Conservation (phyloP, 225 moss, liverwort and hornwort species). For the Thuidium tamariscinum region DNA sequence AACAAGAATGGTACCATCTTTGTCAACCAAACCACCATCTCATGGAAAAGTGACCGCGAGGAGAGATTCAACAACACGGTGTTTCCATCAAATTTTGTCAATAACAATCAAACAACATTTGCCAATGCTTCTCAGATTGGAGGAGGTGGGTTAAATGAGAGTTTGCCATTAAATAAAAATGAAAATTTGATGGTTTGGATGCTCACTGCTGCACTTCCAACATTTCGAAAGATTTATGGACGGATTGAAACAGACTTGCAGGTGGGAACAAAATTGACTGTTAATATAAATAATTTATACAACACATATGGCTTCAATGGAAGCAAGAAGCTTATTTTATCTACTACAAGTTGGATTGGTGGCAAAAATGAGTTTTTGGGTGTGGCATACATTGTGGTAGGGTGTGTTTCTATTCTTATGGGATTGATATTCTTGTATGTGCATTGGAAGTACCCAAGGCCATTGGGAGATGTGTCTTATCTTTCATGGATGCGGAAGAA, state of each 20-base stretch:
- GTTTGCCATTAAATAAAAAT: slow-evolving; percentile 17
- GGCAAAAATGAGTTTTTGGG: slow-evolving; percentile 41
- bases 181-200: slow-evolving; percentile 52
- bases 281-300: slow-evolving; percentile 27
- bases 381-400: slow-evolving; percentile 16
- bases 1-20: neutral
- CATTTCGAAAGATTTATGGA: slow-evolving; percentile 44
- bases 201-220: slow-evolving; percentile 37
- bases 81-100: slow-evolving; percentile 37
- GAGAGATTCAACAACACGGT: slow-evolving; percentile 18
- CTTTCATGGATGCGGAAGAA: slow-evolving; percentile 27
- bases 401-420: slow-evolving; percentile 5
- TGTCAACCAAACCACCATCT: slow-evolving; percentile 24
- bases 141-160: slow-evolving; percentile 20
- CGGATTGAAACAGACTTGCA: slow-evolving; percentile 19
- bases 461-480: slow-evolving; percentile 22
- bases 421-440: slow-evolving; percentile 12
- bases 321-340: slow-evolving; percentile 27
- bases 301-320: slow-evolving; percentile 37
- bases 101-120: slow-evolving; percentile 6
- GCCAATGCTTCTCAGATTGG: slow-evolving; percentile 19
- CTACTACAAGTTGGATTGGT: slow-evolving; percentile 36
- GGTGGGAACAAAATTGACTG: neutral
- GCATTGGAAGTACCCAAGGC: slow-evolving; percentile 28
- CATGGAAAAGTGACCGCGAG: slow-evolving; percentile 37